A percentile compares a stretch with the other conserved stretches of the same genome.
These are phyloP conservation scores for Chrysoporthe puriensis DNA, from an alignment of 2,329 filamentous ascomycete species.

Conservation along the genomic window DNA sequence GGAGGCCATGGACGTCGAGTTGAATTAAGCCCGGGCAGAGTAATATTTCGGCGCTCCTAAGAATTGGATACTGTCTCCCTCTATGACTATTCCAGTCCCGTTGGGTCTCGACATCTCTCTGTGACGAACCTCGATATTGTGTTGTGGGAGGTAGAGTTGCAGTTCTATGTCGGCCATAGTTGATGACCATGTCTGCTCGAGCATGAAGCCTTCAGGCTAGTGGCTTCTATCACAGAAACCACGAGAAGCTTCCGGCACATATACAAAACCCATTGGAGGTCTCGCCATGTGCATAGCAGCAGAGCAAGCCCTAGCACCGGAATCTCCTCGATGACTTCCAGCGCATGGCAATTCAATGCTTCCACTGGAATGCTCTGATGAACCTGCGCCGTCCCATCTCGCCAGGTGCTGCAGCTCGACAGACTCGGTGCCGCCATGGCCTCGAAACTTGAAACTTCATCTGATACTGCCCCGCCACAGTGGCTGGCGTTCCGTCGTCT, in stretches of 20 bases:
- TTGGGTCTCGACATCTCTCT: conserved; percentile 62
- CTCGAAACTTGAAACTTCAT: conserved; percentile 14
- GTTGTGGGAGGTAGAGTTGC: neutral
- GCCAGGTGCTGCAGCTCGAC: neutral
- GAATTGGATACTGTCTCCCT: conserved; percentile 62
- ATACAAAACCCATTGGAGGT: too few relatives aligned
- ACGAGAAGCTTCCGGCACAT: neutral
- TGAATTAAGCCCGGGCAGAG: conserved; percentile 63
- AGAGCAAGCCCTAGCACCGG: neutral
- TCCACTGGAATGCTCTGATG: neutral
- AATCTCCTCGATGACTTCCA: neutral
- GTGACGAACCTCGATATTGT: neutral
- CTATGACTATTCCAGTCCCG: conserved; percentile 61
- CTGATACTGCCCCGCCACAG: neutral
- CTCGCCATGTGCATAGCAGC: too few relatives aligned
- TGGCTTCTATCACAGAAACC: neutral
- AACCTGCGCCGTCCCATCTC: neutral
- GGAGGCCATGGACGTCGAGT: conserved; percentile 52
- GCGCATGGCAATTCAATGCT: neutral
- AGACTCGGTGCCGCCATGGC: neutral
- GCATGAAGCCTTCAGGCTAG: neutral
- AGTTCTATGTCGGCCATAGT: neutral
- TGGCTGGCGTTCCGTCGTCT: conserved; percentile 8
- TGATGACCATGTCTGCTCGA: neutral
- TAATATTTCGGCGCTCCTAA: conserved; percentile 61